Evolutionary conservation across 768 basidiomycete genomes (phyloP).

Genomic region (Roridomyces roridus): DNA sequence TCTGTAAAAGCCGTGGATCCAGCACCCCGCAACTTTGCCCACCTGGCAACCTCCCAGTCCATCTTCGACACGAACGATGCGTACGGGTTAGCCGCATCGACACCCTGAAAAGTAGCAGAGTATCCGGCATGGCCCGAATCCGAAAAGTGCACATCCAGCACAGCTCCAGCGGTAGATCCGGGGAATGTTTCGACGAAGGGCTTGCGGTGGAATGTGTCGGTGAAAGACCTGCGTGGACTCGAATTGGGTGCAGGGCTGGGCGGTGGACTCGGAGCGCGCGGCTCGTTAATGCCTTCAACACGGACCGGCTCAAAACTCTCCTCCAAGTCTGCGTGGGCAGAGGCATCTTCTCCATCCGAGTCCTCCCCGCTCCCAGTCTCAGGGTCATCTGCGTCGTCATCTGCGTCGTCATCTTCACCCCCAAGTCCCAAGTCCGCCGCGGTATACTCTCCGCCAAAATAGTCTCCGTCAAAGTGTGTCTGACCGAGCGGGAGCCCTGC

Average conservation of each 20-base stretch:
- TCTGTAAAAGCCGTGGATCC: slow-evolving; percentile 36
- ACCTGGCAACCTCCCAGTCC: slow-evolving; percentile 34
- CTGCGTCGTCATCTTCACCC: too few species aligned
- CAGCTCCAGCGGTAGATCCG: too few species aligned
- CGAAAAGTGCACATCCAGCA: not conserved
- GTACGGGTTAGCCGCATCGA: not conserved
- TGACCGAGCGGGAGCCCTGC: too few species aligned
- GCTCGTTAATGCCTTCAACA: too few species aligned
- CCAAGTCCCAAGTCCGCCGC: not conserved
- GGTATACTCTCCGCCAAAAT: slow-evolving; percentile 11
- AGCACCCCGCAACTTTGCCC: slow-evolving; percentile 35
- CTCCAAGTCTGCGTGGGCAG: too few species aligned
- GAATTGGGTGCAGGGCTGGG: too few species aligned
- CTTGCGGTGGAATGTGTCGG: too few species aligned
- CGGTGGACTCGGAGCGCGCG: too few species aligned
- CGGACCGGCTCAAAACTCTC: too few species aligned
- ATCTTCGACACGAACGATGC: slow-evolving; percentile 31
- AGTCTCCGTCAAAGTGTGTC: slow-evolving; percentile 13
- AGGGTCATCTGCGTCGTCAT: not conserved
- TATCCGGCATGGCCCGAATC: not conserved
- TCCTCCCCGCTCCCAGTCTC: not conserved
- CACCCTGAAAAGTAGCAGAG: not conserved
- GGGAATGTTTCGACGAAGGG: too few species aligned
- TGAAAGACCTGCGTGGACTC: too few species aligned
- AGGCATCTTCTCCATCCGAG: too few species aligned